A percentile compares a stretch with the other conserved stretches of the same genome.
Conservation (phyloP, 1,139 yeast species). For the Yueomyces sp. region DNA sequence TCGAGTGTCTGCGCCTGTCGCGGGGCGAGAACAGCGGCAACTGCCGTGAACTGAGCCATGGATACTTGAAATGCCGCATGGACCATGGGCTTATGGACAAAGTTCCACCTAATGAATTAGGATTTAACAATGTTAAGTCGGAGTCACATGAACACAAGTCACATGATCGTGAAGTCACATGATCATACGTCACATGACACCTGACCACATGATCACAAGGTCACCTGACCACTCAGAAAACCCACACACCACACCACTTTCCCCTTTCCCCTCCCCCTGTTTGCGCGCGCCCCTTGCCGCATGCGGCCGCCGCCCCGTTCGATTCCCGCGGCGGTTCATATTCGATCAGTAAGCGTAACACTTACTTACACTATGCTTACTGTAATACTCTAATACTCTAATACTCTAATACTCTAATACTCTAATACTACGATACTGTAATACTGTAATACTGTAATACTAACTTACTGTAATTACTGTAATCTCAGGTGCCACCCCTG, state of each 20-base stretch:
- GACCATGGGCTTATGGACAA: slow-evolving; percentile 74
- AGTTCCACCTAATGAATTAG: slow-evolving; percentile 74
- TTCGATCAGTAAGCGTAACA: too few species aligned
- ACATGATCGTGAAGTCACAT: slow-evolving; percentile 45
- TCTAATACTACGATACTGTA: too few species aligned
- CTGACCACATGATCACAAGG: not conserved
- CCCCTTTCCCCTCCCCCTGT: not conserved
- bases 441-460: too few species aligned
- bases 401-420: too few species aligned
- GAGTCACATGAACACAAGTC: slow-evolving; percentile 25
- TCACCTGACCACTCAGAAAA: not conserved
- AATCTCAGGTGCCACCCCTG: too few species aligned
- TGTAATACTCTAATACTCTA: too few species aligned
- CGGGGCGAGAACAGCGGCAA: slow-evolving; percentile 79
- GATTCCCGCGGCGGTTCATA: too few species aligned
- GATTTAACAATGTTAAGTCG: slow-evolving; percentile 42
- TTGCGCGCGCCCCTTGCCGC: too few species aligned
- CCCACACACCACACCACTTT: not conserved
- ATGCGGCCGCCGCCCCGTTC: too few species aligned
- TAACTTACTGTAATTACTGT: too few species aligned
- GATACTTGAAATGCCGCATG: slow-evolving; percentile 80
- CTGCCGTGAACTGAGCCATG: slow-evolving; percentile 73
- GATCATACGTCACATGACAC: slow-evolving; percentile 6
- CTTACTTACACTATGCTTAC: too few species aligned
- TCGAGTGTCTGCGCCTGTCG: slow-evolving; percentile 67